phyloP scores from a whole-genome alignment of 2,329 filamentous ascomycete genomes.

The Rhexocercosporidium sp. region DNA sequence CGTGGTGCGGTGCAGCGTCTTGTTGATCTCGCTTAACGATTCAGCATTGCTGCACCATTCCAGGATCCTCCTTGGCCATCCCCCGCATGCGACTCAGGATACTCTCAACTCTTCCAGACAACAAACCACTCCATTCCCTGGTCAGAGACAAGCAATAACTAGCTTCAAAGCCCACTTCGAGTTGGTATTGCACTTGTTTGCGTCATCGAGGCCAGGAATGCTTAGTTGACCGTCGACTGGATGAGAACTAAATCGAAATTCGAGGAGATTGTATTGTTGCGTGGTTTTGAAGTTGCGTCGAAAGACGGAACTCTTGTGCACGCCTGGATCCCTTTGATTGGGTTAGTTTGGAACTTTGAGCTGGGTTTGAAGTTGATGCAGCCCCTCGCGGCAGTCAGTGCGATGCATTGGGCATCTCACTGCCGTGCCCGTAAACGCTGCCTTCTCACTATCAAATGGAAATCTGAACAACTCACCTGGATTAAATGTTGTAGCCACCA shows the following conservation, averaged over 20 bases:
- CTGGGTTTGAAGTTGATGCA: neutral
- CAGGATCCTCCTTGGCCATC: neutral
- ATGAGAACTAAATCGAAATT: too few species aligned
- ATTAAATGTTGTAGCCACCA: neutral
- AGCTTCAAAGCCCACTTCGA: neutral
- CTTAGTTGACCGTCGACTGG: too few species aligned
- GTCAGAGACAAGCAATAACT: too few species aligned
- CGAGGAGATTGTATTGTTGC: too few species aligned
- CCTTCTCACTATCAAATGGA: neutral
- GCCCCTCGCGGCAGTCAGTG: neutral
- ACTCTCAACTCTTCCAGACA: neutral
- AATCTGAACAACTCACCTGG: neutral
- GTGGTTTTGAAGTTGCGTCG: too few species aligned
- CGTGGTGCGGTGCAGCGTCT: neutral
- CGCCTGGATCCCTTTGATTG: too few species aligned
- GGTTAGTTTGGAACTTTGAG: neutral
- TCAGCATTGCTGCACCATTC: neutral
- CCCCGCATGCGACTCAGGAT: neutral
- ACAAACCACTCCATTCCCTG: neutral
- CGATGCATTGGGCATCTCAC: neutral
- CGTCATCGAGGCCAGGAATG: too few species aligned
- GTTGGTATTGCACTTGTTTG: neutral
- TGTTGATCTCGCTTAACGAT: slow-evolving; percentile 7
- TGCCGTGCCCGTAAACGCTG: too few species aligned
- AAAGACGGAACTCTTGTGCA: too few species aligned